Evolutionary conservation across 1,284 basidiomycete genomes (phyloP).

Genomic region (Ustilago loliicola): DNA sequence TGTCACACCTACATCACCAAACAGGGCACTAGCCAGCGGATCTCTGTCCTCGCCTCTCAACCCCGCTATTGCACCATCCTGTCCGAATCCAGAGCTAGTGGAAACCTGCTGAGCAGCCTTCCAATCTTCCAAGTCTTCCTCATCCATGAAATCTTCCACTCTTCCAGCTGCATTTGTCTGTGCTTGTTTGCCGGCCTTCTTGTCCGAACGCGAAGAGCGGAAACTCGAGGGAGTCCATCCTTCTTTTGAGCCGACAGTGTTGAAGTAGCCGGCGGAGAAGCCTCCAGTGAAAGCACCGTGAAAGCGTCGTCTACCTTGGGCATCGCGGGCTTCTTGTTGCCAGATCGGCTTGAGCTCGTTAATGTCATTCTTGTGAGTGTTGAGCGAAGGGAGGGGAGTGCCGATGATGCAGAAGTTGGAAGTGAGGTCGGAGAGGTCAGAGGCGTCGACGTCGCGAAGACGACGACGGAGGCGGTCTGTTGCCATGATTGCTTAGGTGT

Average conservation of each 20-base stretch:
- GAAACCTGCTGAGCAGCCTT: slow-evolving; percentile 78
- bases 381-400: slow-evolving; percentile 88
- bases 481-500: slow-evolving; percentile 67
- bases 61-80: slow-evolving; percentile 9
- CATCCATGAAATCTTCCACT: slow-evolving; percentile 98
- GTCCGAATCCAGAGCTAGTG: slow-evolving; percentile 16
- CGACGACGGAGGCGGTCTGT: slow-evolving; percentile 75
- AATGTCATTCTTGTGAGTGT: slow-evolving; percentile 84
- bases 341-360: slow-evolving; percentile 95
- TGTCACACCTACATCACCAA: not conserved
- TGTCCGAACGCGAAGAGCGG: slow-evolving; percentile 71
- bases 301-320: slow-evolving; percentile 88
- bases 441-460: slow-evolving; percentile 83
- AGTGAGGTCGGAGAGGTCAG: slow-evolving; percentile 79
- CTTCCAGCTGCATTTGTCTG: slow-evolving; percentile 72
- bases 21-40: not conserved
- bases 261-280: slow-evolving; percentile 97
- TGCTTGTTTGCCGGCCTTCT: slow-evolving; percentile 8
- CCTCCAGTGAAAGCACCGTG: slow-evolving; percentile 99
- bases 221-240: slow-evolving; percentile 96
- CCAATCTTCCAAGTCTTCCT: slow-evolving; percentile 90
- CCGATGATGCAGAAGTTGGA: slow-evolving; percentile 94
- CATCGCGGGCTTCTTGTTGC: slow-evolving; percentile 97
- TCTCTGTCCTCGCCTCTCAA: slow-evolving; percentile 4
- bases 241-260: slow-evolving; percentile 94